phyloP scores from a whole-genome alignment of 2,329 filamentous ascomycete species.

The Zymoseptoria ardabiliae region DNA sequence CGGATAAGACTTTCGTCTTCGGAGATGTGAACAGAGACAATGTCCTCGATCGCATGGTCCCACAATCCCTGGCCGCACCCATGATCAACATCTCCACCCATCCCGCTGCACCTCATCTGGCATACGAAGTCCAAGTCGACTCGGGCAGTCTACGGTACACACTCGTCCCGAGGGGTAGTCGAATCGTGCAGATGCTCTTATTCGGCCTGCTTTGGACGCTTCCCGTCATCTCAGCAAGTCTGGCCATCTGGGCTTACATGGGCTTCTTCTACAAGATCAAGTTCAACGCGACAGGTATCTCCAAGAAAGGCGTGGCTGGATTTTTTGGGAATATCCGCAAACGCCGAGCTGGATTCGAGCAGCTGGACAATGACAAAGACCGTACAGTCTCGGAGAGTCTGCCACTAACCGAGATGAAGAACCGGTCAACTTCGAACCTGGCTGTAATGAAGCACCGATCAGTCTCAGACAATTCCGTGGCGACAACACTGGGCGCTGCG shows the following conservation, averaged over 20 bases:
- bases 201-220: slow-evolving; percentile 47
- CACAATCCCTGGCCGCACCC: slow-evolving; percentile 46
- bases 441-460: slow-evolving; percentile 9
- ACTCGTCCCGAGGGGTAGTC: slow-evolving; percentile 45
- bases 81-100: slow-evolving; percentile 50
- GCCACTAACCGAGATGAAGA: slow-evolving; percentile 6
- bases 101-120: slow-evolving; percentile 45
- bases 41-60: slow-evolving; percentile 52
- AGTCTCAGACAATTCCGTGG: slow-evolving; percentile 13
- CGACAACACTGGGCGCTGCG: slow-evolving; percentile 10
- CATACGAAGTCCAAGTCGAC: slow-evolving; percentile 46
- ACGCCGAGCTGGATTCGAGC: neutral
- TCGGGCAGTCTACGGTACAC: slow-evolving; percentile 45
- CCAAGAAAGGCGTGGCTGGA: slow-evolving; percentile 25
- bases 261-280: slow-evolving; percentile 54
- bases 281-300: slow-evolving; percentile 46
- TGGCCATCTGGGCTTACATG: slow-evolving; percentile 45
- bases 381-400: neutral
- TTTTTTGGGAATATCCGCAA: neutral
- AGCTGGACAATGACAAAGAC: slow-evolving; percentile 15
- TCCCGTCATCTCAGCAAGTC: slow-evolving; percentile 42
- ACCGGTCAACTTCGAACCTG: slow-evolving; percentile 2
- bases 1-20: slow-evolving; percentile 49
- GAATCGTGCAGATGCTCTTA: slow-evolving; percentile 45
- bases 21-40: slow-evolving; percentile 53